Evolutionary conservation across 257 asterid genomes (phyloP), one percentile per base, ranked within the genome.

Genomic region (Lycium barbarum): DNA sequence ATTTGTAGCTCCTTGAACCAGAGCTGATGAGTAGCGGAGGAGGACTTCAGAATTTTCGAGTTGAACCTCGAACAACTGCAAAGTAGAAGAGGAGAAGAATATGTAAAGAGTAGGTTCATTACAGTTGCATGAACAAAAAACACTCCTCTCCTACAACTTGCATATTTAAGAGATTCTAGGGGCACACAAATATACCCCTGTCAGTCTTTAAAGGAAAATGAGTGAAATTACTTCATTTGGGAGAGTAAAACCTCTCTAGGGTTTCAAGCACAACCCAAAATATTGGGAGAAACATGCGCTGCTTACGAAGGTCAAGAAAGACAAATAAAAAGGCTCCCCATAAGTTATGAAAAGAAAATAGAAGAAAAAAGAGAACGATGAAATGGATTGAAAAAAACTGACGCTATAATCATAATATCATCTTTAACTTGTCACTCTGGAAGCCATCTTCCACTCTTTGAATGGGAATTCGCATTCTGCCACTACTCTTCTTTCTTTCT

Each of bases 1-100:
- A 91, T 90, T 94, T 87, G 93, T 91, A 88, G 98, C 97, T 87
- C 98, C 99, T 91, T 95, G 97, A 80, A 95, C 94, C 82, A 97
- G 98, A 88, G 99, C 99, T 78, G 94, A 92, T 18, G 98, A 95
- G 86, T 89, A 95, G 15, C 99, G 98, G 49, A 93, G 95, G 68
- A 94, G 94, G 85, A 89, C 93, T 86, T 93, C 98, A 26, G 93
- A 92, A 86, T 88, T 91, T 84, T 94, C 98, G 79, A 94, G 93
- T 79, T 94, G 91, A 87, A 90, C 92, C 91, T 95, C 98, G 83
- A 97, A 97, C 80, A 95, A 88, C 99, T 95, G 92, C 88, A 91
- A 83, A 62, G 84, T 78, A 87, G 73, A 88, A 79, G 73, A 57
- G 78, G 73, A 57, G 78, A 70, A 13, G 18, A 55, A 35, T 18